These are phyloP conservation scores for Anisodus acutangulus DNA, from an alignment of 257 asterid genomes.

Conservation along the genomic window DNA sequence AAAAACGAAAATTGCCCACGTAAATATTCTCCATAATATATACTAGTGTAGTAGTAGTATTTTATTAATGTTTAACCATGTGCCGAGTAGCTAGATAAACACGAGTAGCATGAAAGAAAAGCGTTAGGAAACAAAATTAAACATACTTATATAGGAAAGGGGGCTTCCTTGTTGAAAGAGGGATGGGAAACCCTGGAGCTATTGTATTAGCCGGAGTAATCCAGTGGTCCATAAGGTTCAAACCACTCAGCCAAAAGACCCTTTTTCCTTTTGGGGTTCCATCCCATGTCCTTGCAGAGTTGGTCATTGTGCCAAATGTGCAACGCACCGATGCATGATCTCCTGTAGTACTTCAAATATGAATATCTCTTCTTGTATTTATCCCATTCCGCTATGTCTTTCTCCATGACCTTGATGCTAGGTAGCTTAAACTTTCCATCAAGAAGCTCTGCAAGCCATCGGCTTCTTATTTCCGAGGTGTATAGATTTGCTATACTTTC, in stretches of 20 bases:
- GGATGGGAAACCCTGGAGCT: neutral
- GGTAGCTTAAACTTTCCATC: slow-evolving; percentile 53
- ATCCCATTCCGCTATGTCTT: slow-evolving; percentile 46
- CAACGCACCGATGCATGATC: slow-evolving; percentile 41
- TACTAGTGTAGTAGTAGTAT: too few species aligned
- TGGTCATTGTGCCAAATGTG: slow-evolving; percentile 59
- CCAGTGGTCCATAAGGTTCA: slow-evolving; percentile 54
- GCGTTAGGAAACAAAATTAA: too few species aligned
- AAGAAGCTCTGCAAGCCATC: slow-evolving; percentile 55
- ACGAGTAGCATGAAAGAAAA: too few species aligned
- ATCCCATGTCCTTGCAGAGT: slow-evolving; percentile 60
- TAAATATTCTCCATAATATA: too few species aligned
- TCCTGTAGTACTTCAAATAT: slow-evolving; percentile 38
- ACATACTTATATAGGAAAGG: too few species aligned
- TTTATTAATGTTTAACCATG: too few species aligned
- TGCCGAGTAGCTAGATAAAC: too few species aligned
- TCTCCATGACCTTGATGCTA: slow-evolving; percentile 51
- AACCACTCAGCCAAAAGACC: slow-evolving; percentile 49
- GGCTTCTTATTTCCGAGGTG: slow-evolving; percentile 52
- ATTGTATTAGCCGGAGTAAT: slow-evolving; percentile 32
- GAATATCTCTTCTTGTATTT: slow-evolving; percentile 45
- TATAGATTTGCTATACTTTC: slow-evolving; percentile 47
- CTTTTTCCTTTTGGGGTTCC: slow-evolving; percentile 50
- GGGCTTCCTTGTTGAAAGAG: too few species aligned
- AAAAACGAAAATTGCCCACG: too few species aligned